Evolutionary conservation across 2,329 filamentous ascomycete species (phyloP), one percentile per base, ranked within the genome.

Genomic region (Apiospora sp.): DNA sequence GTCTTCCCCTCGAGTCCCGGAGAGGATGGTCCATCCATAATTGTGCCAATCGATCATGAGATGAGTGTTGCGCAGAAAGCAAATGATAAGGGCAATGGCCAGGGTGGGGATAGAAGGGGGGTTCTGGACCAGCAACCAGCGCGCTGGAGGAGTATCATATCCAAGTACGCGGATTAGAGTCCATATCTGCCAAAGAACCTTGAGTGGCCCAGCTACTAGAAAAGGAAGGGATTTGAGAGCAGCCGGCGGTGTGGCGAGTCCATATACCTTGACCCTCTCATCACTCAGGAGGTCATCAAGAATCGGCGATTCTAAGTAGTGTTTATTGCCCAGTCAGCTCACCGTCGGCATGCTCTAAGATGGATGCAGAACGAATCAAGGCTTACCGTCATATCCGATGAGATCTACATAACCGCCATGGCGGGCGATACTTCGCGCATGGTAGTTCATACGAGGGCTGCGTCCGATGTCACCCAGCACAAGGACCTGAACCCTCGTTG

Each of bases 31-130:
- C 87, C 96, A 98, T 77, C 96, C 96, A 82, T 98, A 98, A 83
- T 99, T 99, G 86, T 99, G 96, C 96, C 96, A 99, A 85, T 99
- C 96, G 71, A 98, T 93, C 74, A 98, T 87, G 4, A 99, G 88
- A 72, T 90, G 90, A 51, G 94, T 97, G 77, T 94, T 92, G 69
- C 96, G 92, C 69, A 97, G 82, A 76, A 91, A 89, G 78, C 93
- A 94, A 68, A 94, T 87, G 4, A 95, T 74, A 30, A 92, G 87
- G 22, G 94, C 93, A 49, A 98, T 86, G 70, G 92, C 89, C 30
- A 99, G 89, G 0, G 95, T 97, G 0, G 96, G 96, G 73, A 98
- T 98, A 0, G 96, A 96, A 0, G 96, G 96, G 8, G 96, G 96
- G 78, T 98, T 99, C 88, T 98, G 93, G 30, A 98, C 92, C 12